Evolutionary conservation across 1,284 basidiomycete species (phyloP), one percentile per base, ranked within the genome.

Genomic region (Sporisorium scitamineum): DNA sequence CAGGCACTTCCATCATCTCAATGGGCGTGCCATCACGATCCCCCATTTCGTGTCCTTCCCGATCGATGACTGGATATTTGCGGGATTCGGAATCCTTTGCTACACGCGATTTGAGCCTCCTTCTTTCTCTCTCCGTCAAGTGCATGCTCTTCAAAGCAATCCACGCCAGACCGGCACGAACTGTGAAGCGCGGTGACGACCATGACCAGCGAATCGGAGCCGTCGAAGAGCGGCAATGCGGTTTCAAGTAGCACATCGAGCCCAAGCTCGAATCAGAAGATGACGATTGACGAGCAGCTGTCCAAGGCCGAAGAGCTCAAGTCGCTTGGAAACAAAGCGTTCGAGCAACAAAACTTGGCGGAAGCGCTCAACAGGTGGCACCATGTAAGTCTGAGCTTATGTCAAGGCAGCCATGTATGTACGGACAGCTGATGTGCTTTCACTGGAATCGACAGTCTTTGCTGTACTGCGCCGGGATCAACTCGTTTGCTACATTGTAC

Each of bases 391-490:
- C 5, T 4, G 20, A 37, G 34, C 34, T 20, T 18, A 13, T 52
- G 20, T n/a, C 18, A 29, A 27, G 24, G n/a, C 22, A n/a, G 6
- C 37, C 14, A 20, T 41, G 13, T 10, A 5, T 16, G 20, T 11
- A 16, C 3, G 26, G 27, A 18, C 31, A 20, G 29, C 54, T 47
- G 44, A 45, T 14, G n/a, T n/a, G n/a, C 44, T 44, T 5, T 10
- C 31, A 7, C 34, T 56, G 11, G 22, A 11, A 18, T n/a, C 41
- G 1, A n/a, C 16, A 76, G 76, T 70, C 69, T 8, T 47, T 78
- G 18, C 69, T 78, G 9, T 61, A 76, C 37, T 75, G 60, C 13
- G 73, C 76, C 5, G 76, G 76, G 3, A 76, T 78, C 65, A 78
- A 78, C 62, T 76, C 73, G 5, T 70, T 78, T 24, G 68, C 76